Conservation (phyloP, 2,329 filamentous ascomycete genomes). For the Diaporthe vexans region DNA sequence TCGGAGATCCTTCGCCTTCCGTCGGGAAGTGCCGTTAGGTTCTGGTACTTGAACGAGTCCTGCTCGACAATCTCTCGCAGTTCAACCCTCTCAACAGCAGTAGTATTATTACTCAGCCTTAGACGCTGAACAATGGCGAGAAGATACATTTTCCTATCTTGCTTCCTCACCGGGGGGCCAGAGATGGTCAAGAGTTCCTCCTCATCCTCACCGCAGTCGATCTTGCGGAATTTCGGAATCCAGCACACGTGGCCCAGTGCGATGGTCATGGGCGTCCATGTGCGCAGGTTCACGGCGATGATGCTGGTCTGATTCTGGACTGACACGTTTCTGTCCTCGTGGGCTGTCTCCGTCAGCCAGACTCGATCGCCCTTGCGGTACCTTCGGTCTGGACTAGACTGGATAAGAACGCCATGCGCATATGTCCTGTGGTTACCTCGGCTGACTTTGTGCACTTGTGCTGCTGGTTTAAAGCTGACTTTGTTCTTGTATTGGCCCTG, state of each 20-base stretch:
- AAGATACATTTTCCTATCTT: slow-evolving; percentile 32
- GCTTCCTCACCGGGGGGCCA: slow-evolving; percentile 16
- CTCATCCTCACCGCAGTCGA: slow-evolving; percentile 28
- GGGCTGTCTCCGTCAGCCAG: slow-evolving; percentile 30
- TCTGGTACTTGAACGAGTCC: slow-evolving; percentile 33
- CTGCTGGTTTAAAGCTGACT: slow-evolving; percentile 10
- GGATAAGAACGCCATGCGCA: slow-evolving; percentile 34
- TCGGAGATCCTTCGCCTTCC: background rate
- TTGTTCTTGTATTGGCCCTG: slow-evolving; percentile 33
- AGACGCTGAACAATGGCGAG: slow-evolving; percentile 33
- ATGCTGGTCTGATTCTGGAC: slow-evolving; percentile 3
- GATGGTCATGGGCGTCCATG: slow-evolving; percentile 20
- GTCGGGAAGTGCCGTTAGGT: slow-evolving; percentile 26
- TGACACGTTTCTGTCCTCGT: background rate
- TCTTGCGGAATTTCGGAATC: slow-evolving; percentile 39
- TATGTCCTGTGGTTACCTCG: background rate
- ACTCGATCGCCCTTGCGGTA: slow-evolving; percentile 34
- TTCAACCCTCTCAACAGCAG: slow-evolving; percentile 4
- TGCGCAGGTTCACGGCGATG: slow-evolving; percentile 35
- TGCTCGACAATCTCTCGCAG: slow-evolving; percentile 34
- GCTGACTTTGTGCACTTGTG: background rate
- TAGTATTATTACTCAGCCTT: background rate
- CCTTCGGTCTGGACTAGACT: background rate
- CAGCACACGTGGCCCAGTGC: slow-evolving; percentile 32
- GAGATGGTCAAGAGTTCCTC: slow-evolving; percentile 37